phyloP scores from a whole-genome alignment of 805 yeast species.

The Myxozyma sirexii region DNA sequence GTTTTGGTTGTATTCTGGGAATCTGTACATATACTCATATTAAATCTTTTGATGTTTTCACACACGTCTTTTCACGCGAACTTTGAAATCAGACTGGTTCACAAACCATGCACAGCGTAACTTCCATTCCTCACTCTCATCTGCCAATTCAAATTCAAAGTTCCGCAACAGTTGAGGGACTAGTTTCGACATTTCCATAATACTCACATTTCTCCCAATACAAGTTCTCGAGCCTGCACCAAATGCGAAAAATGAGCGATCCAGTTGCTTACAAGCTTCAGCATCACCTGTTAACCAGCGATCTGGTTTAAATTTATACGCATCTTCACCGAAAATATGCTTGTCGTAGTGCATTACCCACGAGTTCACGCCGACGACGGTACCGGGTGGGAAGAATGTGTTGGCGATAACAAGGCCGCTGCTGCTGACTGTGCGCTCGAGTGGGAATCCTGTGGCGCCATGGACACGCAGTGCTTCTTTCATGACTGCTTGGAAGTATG shows the following conservation, averaged over 20 bases:
- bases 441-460: background rate
- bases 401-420: background rate
- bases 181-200: constrained; percentile 3
- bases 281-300: background rate
- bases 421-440: background rate
- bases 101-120: background rate
- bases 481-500: constrained; percentile 1
- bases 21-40: no score
- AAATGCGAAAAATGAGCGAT: background rate
- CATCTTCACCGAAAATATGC: background rate
- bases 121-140: background rate
- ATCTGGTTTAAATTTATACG: background rate
- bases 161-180: background rate
- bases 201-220: constrained; percentile 4
- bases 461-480: constrained; percentile 4
- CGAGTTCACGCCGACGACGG: constrained; percentile 4
- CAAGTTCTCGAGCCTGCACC: constrained; percentile 1
- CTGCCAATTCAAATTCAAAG: background rate
- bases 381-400: background rate
- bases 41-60: no score
- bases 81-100: background rate
- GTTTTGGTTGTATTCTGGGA: background rate
- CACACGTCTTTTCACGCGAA: no score
- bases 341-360: constrained; percentile 5
- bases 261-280: background rate